Evolutionary conservation across 1,284 basidiomycete genomes (phyloP).

Genomic region (Ganoderma leucocontextum): DNA sequence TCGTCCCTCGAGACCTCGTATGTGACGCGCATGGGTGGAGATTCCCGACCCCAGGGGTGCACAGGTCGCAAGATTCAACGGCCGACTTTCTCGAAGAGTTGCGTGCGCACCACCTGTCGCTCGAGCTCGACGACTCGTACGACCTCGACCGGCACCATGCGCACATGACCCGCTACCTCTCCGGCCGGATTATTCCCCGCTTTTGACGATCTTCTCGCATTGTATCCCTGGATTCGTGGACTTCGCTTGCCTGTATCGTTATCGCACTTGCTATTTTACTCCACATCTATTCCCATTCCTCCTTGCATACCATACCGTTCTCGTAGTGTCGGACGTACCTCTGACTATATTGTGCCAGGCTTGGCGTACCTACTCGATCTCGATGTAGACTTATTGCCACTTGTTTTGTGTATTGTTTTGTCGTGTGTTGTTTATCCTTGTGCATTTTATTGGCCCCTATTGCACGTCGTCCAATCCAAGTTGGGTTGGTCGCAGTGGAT

Average conservation of each 20-base stretch:
- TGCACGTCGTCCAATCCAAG: not conserved
- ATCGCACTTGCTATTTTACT: not conserved
- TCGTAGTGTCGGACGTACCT: not conserved
- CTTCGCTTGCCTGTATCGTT: not conserved
- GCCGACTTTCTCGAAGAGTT: slow-evolving; percentile 20
- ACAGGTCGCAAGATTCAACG: slow-evolving; percentile 8
- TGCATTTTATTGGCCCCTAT: not conserved
- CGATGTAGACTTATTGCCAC: not conserved
- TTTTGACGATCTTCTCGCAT: not conserved
- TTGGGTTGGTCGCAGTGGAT: not conserved
- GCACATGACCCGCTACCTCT: not conserved
- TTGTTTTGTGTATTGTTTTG: not conserved
- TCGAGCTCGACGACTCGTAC: slow-evolving; percentile 25
- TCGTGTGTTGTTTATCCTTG: slow-evolving; percentile 6
- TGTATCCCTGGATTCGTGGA: not conserved
- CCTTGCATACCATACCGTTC: not conserved
- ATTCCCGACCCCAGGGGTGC: slow-evolving; percentile 9
- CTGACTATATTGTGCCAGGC: not conserved
- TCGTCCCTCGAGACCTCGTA: not conserved
- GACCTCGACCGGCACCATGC: slow-evolving; percentile 20
- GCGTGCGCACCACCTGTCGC: slow-evolving; percentile 14
- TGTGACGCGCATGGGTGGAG: slow-evolving; percentile 19
- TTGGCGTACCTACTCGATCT: not conserved
- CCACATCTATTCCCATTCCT: not conserved
- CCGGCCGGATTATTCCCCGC: not conserved